Percentiles rank a stretch among this genome's conserved stretches.
Evolutionary conservation across 1,139 yeast species (phyloP).

Genomic region (Lodderomyces beijingensis): DNA sequence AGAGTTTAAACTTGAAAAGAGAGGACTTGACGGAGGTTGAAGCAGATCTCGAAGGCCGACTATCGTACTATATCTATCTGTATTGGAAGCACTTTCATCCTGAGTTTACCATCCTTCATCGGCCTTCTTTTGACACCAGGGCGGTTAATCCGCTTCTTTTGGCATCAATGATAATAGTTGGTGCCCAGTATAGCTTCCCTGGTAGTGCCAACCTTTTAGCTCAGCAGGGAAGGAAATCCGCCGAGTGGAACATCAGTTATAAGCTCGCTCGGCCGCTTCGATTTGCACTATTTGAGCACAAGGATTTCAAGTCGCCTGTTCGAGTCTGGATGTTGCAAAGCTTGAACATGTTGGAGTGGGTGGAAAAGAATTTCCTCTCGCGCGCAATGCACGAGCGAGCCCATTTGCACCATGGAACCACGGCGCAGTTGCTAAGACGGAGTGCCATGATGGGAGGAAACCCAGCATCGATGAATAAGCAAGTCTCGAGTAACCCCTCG

Average conservation of each 20-base stretch:
- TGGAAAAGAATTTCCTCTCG: conserved; percentile 60
- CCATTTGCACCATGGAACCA: conserved; percentile 72
- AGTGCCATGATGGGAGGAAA: conserved; percentile 73
- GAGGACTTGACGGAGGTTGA: conserved; percentile 19
- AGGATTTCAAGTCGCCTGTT: conserved; percentile 59
- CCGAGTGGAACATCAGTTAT: conserved; percentile 24
- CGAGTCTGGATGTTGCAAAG: conserved; percentile 66
- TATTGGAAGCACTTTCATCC: conserved; percentile 47
- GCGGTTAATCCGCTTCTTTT: conserved; percentile 50
- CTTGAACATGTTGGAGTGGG: conserved; percentile 56
- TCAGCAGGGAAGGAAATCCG: conserved; percentile 16
- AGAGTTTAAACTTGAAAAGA: conserved; percentile 10
- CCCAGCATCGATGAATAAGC: conserved; percentile 32
- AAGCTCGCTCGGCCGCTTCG: conserved; percentile 58
- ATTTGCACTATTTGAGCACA: conserved; percentile 55
- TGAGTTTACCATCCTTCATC: conserved; percentile 58
- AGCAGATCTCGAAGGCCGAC: conserved; percentile 23
- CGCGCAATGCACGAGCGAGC: conserved; percentile 68
- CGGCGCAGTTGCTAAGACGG: conserved; percentile 66
- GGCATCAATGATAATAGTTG: conserved; percentile 56
- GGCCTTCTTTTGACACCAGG: conserved; percentile 58
- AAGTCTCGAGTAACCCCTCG: conserved; percentile 19
- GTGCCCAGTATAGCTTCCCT: conserved; percentile 32
- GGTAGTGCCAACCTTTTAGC: conserved; percentile 12
- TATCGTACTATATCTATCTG: conserved; percentile 25